Evolutionary conservation across 208 protist genomes (phyloP).

Genomic region (Crithidia thermophila): DNA sequence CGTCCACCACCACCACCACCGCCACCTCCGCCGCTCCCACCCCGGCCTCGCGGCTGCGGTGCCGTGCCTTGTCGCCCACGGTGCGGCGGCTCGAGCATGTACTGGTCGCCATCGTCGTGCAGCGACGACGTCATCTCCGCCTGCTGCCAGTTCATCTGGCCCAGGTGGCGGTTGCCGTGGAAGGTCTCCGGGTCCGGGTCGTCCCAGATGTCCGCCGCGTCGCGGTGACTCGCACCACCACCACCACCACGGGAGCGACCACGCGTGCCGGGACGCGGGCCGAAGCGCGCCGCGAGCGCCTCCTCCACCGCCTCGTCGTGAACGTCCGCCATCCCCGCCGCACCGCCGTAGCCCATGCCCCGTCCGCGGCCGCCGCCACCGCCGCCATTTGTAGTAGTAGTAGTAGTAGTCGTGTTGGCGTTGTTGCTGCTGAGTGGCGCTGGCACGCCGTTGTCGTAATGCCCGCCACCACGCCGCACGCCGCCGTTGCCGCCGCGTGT

Average conservation of each 20-base stretch:
- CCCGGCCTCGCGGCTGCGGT: no score
- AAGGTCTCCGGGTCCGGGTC: slow-evolving; percentile 78
- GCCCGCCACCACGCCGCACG: background rate
- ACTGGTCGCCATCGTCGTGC: slow-evolving; percentile 23
- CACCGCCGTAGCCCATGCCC: slow-evolving; percentile 1
- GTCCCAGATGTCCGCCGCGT: slow-evolving; percentile 69
- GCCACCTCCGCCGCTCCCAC: no score
- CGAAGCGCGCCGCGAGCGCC: slow-evolving; percentile 40
- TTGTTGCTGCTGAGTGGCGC: background rate
- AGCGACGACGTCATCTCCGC: slow-evolving; percentile 39
- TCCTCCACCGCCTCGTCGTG: slow-evolving; percentile 34
- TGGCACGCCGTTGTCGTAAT: slow-evolving; percentile 1
- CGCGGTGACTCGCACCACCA: slow-evolving; percentile 11
- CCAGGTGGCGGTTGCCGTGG: slow-evolving; percentile 62
- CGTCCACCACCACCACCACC: slow-evolving; percentile 17
- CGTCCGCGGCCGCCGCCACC: slow-evolving; percentile 28
- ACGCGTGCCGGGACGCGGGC: slow-evolving; percentile 31
- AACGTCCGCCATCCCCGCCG: slow-evolving; percentile 4
- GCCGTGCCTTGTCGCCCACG: slow-evolving; percentile 18
- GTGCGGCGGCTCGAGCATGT: slow-evolving; percentile 15
- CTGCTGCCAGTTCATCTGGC: slow-evolving; percentile 83
- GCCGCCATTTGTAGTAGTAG: background rate
- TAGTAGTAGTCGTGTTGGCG: no score
- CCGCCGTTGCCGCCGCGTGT: slow-evolving; percentile 15
- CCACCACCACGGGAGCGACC: slow-evolving; percentile 21